These are phyloP conservation scores for Solanum rostratum DNA, from an alignment of 257 asterid genomes.

Conservation along the genomic window DNA sequence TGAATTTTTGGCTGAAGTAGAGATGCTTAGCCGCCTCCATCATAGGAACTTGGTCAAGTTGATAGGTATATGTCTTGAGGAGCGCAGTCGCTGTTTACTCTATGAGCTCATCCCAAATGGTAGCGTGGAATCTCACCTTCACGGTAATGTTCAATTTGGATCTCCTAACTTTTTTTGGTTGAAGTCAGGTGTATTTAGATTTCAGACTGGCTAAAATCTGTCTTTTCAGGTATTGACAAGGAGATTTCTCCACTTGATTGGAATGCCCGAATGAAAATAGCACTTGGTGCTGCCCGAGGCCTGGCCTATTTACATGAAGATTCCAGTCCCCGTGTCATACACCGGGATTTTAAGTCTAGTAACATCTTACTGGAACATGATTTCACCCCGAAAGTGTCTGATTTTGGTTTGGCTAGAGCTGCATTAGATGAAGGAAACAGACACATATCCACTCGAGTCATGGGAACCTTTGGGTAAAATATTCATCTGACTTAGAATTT, in stretches of 20 bases:
- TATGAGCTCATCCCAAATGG: constrained; percentile 78
- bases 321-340: constrained; percentile 92
- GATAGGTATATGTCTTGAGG: constrained; percentile 82
- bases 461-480: constrained; percentile 95
- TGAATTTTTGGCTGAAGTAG: constrained; percentile 93
- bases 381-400: constrained; percentile 82
- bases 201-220: background rate
- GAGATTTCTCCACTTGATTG: constrained; percentile 75
- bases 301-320: constrained; percentile 93
- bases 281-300: constrained; percentile 96
- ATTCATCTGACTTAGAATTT: background rate
- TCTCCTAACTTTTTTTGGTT: background rate
- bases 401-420: constrained; percentile 84
- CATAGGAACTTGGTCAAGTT: constrained; percentile 85
- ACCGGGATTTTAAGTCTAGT: constrained; percentile 92
- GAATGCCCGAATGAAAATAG: constrained; percentile 79
- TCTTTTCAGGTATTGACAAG: constrained; percentile 54
- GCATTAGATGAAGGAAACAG: constrained; percentile 68
- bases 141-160: constrained; percentile 36
- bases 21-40: constrained; percentile 93
- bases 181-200: background rate
- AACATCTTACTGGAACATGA: constrained; percentile 80
- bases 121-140: constrained; percentile 89
- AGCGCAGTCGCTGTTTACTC: constrained; percentile 64
- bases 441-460: constrained; percentile 90